Base-by-base conservation (phyloP, 2,329 filamentous ascomycete genomes). In the Colletotrichum australisinense region DNA sequence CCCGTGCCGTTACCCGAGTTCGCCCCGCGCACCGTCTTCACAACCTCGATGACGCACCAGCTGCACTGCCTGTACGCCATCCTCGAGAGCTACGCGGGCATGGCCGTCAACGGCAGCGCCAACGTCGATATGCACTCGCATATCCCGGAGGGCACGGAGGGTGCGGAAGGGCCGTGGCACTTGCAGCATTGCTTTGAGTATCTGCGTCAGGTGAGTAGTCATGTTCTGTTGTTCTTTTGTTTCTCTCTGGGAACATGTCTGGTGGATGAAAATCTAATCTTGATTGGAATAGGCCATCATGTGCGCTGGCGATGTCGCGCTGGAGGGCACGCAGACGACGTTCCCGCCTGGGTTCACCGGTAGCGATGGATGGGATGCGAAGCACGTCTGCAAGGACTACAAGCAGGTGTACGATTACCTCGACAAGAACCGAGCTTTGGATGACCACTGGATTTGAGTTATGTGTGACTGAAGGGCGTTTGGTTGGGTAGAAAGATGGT, bases 1-100 rank as follows among this genome's bases (percentile, higher is more conserved):
- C 84, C 83, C 2, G 78, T 77, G 6, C 80, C 77, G 19, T 76
- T 86, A 8, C 57, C 78, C 19, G 77, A 76, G 22, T 84, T 79
- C 69, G 75, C 78, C 3, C 75, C 79, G 19, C 78, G 80, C 52
- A 83, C 82, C 55, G 80, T 83, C 60, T 85, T 82, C 75, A 85
- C 84, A 1, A 84, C 84, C 0, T 83, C 82, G 2, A 80, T 85
- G 74, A 86, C 84, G 4, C 84, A 86, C 71, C 84, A 86, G 75
- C 79, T 86, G 2, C 83, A 86, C 75, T 86, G 84, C 73, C 78
- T 86, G 42, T 46, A 82, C 74, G 78, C 82, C 42, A 84, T 86
- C 57, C 79, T 81, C 19, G 77, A 81, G 60, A 80, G 80, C 19
- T 83, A 84, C 71, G 69, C 76, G 14, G 68, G 67, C 12, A 55